Conservation (phyloP, 768 basidiomycete species). For the Boletellus emodensis region DNA sequence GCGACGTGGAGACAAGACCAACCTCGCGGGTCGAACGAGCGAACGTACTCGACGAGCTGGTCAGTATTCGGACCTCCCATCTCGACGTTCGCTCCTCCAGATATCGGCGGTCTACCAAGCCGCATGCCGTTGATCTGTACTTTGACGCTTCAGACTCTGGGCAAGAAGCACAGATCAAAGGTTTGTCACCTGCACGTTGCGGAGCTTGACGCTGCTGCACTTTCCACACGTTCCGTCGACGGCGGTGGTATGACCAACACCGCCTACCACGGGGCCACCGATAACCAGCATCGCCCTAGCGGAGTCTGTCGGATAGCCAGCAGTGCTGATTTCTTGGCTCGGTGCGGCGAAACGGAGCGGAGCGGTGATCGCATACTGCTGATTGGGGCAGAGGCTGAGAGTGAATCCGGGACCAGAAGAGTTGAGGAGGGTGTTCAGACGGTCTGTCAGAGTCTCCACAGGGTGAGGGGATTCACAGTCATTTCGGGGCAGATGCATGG, state of each 20-base stretch:
- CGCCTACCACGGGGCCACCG: slow-evolving; percentile 29
- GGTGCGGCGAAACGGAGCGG: slow-evolving; percentile 64
- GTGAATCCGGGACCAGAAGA: slow-evolving; percentile 63
- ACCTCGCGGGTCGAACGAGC: slow-evolving; percentile 68
- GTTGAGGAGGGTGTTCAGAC: slow-evolving; percentile 60
- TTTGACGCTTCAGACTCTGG: background rate
- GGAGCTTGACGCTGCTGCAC: slow-evolving; percentile 58
- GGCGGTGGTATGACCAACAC: slow-evolving; percentile 64
- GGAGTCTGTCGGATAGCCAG: slow-evolving; percentile 66
- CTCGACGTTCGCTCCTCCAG: slow-evolving; percentile 77
- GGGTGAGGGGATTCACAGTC: slow-evolving; percentile 46
- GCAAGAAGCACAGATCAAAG: background rate
- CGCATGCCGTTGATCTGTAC: slow-evolving; percentile 72
- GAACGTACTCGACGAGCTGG: slow-evolving; percentile 76
- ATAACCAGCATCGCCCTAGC: slow-evolving; percentile 69
- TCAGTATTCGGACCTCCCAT: slow-evolving; percentile 72
- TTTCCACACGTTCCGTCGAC: slow-evolving; percentile 60
- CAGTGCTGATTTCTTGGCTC: slow-evolving; percentile 78
- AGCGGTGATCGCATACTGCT: slow-evolving; percentile 59
- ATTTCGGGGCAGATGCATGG: background rate
- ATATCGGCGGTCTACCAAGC: slow-evolving; percentile 45
- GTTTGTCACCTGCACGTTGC: slow-evolving; percentile 62
- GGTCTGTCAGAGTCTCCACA: slow-evolving; percentile 57
- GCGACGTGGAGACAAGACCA: slow-evolving; percentile 82
- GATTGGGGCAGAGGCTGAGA: slow-evolving; percentile 61